Conservation (phyloP, 1,284 basidiomycete species). For the Naganishia sp. region DNA sequence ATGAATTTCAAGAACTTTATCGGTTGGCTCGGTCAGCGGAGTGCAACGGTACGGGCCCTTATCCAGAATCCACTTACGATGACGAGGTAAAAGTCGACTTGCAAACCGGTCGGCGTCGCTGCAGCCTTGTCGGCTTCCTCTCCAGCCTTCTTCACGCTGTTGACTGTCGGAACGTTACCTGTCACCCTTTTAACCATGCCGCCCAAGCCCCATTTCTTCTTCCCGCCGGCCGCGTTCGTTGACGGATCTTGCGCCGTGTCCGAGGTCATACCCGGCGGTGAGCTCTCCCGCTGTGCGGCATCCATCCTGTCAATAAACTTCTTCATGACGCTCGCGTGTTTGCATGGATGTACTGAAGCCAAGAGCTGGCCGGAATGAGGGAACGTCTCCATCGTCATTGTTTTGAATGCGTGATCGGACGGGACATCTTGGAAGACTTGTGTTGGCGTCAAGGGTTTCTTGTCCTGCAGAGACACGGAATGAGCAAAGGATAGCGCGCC, state of each 20-base stretch:
- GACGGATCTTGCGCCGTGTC: constrained; percentile 30
- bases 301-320: constrained; percentile 99
- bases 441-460: constrained; percentile 76
- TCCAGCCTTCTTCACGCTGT: constrained; percentile 21
- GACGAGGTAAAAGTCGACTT: constrained; percentile 92
- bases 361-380: constrained; percentile 83
- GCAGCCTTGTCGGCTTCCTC: constrained; percentile 58
- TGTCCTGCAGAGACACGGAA: constrained; percentile 61
- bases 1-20: constrained; percentile 88
- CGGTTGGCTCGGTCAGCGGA: background rate
- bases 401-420: constrained; percentile 96
- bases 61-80: constrained; percentile 56
- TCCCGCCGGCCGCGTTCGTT: constrained; percentile 40
- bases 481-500: constrained; percentile 33
- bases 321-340: constrained; percentile 99
- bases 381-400: constrained; percentile 97
- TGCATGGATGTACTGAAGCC: constrained; percentile 96
- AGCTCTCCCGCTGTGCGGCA: constrained; percentile 64
- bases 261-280: constrained; percentile 36
- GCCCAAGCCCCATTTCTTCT: constrained; percentile 78
- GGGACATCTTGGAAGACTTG: constrained; percentile 98
- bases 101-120: constrained; percentile 74
- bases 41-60: too few species aligned
- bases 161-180: constrained; percentile 49
- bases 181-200: constrained; percentile 70